Evolutionary conservation across 2,329 filamentous ascomycete species (phyloP), one percentile per base, ranked within the genome.

Genomic region (Trichoderma atroviride): DNA sequence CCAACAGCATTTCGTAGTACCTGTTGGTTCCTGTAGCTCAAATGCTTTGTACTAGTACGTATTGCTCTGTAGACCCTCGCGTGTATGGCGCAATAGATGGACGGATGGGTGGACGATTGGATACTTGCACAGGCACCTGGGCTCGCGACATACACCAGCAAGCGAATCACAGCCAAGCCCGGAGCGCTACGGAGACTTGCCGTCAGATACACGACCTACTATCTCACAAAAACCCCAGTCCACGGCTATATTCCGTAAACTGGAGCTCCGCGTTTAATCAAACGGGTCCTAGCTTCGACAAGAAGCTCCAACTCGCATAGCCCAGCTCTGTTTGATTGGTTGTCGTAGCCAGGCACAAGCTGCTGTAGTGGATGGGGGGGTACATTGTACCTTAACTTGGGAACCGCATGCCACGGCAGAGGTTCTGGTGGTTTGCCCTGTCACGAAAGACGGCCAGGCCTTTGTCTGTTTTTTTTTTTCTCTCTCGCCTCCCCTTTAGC

Each of bases 211-310:
- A 50, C 47, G 19, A 50, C 47, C 11, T n/a, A n/a, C n/a, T n/a
- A 64, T 64, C 50, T 37, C 31, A 19, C 27, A 52, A 56, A 56
- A 66, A 47, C 53, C 62, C 55, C 64, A 52, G 52, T 58, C 63
- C 53, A 66, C 63, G 63, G 63, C 63, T 58, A 35, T 56, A 50
- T 66, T 50, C 63, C 63, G 63, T 35, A 68, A 60, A 60, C 19
- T 59, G 65, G 65, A 68, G 65, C 65, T 61, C 57, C 65, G 58
- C 65, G 65, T 60, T 61, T 56, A 56, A 68, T 33, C 57, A 35
- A 40, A 56, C 74, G 75, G 47, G 76, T 75, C 76, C 75, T 76
- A 77, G 75, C 76, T 77, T 72, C 73, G 71, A 67, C 64, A 73
- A 35, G 33, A 19, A 77, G 75, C 75, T 77, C 75, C 72, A 65